Percentiles rank a stretch among this genome's conserved stretches.
Conservation (phyloP, 306 rosid genomes). For the Betula pendula region DNA sequence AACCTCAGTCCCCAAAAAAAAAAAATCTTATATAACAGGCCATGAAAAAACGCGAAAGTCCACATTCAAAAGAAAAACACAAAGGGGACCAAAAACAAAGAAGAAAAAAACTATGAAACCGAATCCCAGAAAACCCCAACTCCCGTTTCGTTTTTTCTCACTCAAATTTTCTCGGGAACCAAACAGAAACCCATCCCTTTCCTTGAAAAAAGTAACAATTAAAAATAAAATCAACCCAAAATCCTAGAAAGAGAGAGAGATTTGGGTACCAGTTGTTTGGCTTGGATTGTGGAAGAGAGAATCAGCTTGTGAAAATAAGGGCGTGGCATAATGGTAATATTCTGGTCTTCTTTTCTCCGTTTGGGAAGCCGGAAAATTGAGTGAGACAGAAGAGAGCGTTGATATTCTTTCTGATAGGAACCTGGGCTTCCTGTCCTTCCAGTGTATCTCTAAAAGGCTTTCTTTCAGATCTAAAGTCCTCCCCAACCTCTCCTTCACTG, state of each 20-base stretch:
- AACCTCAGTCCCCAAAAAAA: neutral
- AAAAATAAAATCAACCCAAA: conserved; percentile 15
- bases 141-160: conserved; percentile 12
- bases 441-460: conserved; percentile 4
- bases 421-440: conserved; percentile 22
- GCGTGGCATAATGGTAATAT: conserved; percentile 54
- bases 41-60: neutral
- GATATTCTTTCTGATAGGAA: conserved; percentile 23
- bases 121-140: conserved; percentile 11
- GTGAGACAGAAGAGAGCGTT: neutral
- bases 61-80: neutral
- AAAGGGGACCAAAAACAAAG: neutral
- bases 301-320: conserved; percentile 86
- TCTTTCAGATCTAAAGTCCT: conserved; percentile 51
- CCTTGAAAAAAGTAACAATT: neutral
- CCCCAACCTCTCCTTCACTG: conserved; percentile 37
- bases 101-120: conserved; percentile 4
- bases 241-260: conserved; percentile 16
- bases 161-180: conserved; percentile 28
- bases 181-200: neutral
- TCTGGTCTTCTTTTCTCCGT: neutral
- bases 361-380: neutral
- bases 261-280: conserved; percentile 70
- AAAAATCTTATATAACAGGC: neutral
- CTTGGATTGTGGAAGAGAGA: conserved; percentile 61